Percentiles rank a stretch among this genome's conserved stretches.
Conservation (phyloP, 495 filamentous ascomycete species). For the Chlorociboria aeruginascens region DNA sequence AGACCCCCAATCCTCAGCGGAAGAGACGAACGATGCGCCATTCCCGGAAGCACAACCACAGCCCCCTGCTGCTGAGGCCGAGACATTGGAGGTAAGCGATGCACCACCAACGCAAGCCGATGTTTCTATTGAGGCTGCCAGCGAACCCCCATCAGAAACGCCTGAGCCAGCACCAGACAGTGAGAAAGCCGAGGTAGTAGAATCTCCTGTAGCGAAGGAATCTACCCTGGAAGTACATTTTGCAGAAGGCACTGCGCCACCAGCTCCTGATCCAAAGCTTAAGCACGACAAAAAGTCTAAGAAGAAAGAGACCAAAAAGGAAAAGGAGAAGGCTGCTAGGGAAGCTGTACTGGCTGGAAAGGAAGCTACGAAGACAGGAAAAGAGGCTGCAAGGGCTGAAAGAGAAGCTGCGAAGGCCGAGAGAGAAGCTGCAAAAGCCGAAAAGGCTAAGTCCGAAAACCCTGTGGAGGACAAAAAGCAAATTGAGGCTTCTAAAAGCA, state of each 20-base stretch:
- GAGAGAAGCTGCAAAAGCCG: background rate
- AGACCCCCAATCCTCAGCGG: too few relatives aligned
- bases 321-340: slow-evolving; percentile 1
- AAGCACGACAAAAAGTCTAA: slow-evolving; percentile 13
- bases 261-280: slow-evolving; percentile 3
- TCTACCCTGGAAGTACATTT: slow-evolving; percentile 3
- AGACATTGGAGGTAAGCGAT: background rate
- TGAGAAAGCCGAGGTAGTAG: background rate
- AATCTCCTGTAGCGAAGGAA: background rate
- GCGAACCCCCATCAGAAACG: background rate
- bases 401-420: slow-evolving; percentile 1
- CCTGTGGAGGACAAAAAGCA: background rate
- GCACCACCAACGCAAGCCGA: background rate
- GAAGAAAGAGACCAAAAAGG: slow-evolving; percentile 11
- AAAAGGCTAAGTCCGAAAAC: background rate
- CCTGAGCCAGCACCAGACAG: background rate
- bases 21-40: too few relatives aligned
- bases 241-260: slow-evolving; percentile 3
- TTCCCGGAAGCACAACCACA: too few relatives aligned
- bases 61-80: background rate
- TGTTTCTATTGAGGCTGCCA: background rate
- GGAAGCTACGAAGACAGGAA: too few relatives aligned
- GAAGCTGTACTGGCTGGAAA: background rate
- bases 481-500: background rate
- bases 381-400: background rate